Percentiles rank a stretch among this genome's conserved stretches.
Evolutionary conservation across 2,329 filamentous ascomycete species (phyloP).

Genomic region (Trichoderma sp.): DNA sequence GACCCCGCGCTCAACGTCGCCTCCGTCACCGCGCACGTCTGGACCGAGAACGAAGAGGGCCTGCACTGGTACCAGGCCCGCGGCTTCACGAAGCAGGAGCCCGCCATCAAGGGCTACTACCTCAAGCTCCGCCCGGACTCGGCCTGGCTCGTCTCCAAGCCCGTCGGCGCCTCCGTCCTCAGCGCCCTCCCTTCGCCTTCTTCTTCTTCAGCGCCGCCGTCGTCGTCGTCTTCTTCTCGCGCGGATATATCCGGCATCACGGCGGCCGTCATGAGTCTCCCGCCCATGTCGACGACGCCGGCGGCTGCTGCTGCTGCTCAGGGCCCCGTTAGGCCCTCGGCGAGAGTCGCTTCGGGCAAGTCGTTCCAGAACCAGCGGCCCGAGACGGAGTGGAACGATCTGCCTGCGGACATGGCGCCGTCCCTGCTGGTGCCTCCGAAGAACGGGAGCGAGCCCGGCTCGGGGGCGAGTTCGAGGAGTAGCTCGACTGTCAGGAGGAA

Average conservation of each 20-base stretch:
- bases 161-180: constrained; percentile 40
- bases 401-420: constrained; percentile 61
- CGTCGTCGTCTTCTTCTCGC: constrained; percentile 22
- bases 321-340: constrained; percentile 32
- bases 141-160: constrained; percentile 61
- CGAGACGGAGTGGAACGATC: constrained; percentile 66
- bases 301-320: constrained; percentile 18
- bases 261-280: constrained; percentile 40
- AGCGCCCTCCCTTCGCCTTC: constrained; percentile 32
- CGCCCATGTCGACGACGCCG: constrained; percentile 30
- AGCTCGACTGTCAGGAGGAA: constrained; percentile 58
- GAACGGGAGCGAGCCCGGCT: constrained; percentile 40
- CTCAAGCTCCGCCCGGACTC: constrained; percentile 62
- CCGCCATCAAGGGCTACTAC: constrained; percentile 62
- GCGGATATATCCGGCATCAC: constrained; percentile 36
- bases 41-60: constrained; percentile 66
- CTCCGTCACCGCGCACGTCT: constrained; percentile 65
- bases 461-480: constrained; percentile 57
- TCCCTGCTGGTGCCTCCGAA: constrained; percentile 38
- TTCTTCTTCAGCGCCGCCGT: too few species aligned
- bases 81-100: constrained; percentile 55
- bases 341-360: constrained; percentile 38
- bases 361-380: constrained; percentile 64
- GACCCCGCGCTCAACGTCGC: constrained; percentile 45
- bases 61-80: constrained; percentile 63